Percentiles rank a stretch among this genome's conserved stretches.
phyloP scores from a whole-genome alignment of 495 filamentous ascomycete genomes.

The Trichoderma gamsii region DNA sequence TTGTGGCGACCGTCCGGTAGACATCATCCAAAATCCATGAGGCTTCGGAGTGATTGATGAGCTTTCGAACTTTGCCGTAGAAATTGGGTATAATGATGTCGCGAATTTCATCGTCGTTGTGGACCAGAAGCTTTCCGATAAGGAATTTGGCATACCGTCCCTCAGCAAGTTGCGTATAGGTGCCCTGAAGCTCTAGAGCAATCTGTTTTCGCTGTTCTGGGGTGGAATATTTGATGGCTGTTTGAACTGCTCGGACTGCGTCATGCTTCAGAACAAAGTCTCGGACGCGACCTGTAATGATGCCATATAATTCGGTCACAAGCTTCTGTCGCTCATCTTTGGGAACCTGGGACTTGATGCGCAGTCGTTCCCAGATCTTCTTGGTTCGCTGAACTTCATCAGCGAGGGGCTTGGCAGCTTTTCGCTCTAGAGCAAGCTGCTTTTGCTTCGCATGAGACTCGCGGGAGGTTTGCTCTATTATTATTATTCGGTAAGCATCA shows the following conservation, averaged over 20 bases:
- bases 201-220: slow-evolving; percentile 77
- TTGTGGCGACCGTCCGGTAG: slow-evolving; percentile 78
- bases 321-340: slow-evolving; percentile 78
- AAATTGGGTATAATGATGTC: slow-evolving; percentile 90
- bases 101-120: slow-evolving; percentile 76
- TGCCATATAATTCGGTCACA: slow-evolving; percentile 79
- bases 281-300: slow-evolving; percentile 82
- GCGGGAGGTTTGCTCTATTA: slow-evolving; percentile 47
- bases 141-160: slow-evolving; percentile 96
- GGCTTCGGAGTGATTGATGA: slow-evolving; percentile 93
- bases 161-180: slow-evolving; percentile 78
- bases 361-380: slow-evolving; percentile 91
- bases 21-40: slow-evolving; percentile 97
- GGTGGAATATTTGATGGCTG: slow-evolving; percentile 91
- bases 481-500: slow-evolving; percentile 17
- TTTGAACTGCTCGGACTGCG: slow-evolving; percentile 89
- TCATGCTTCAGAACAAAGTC: slow-evolving; percentile 99
- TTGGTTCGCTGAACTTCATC: slow-evolving; percentile 84
- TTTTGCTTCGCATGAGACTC: slow-evolving; percentile 93
- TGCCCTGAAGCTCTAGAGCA: slow-evolving; percentile 77
- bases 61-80: slow-evolving; percentile 80
- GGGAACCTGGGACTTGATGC: slow-evolving; percentile 85
- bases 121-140: slow-evolving; percentile 87
- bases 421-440: slow-evolving; percentile 78
- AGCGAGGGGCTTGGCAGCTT: slow-evolving; percentile 84